Base-by-base conservation (phyloP, 2,329 filamentous ascomycete species). In the Botrytis pseudocinerea region DNA sequence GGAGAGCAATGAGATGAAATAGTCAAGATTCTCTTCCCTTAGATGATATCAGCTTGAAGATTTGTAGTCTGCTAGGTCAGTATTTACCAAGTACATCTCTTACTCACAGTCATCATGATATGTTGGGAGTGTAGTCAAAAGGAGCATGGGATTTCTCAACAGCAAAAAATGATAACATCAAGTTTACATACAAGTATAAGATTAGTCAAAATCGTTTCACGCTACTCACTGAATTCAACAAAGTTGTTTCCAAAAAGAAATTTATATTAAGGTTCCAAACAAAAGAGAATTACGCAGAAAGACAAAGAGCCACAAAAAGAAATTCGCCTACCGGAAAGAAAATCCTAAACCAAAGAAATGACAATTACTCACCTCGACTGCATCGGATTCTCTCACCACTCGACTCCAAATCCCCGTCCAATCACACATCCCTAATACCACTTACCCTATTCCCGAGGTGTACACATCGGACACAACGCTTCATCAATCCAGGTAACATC, bases 41-140 rank as follows among this genome's bases (percentile, higher is more conserved):
- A 1, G 42, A 44, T 10, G 48, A 28, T 12, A 54, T 28, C 12
- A 54, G 16, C 20, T 57, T 57, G 14, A 57, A 57, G 1, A 18
- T 32, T 4, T 57, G 1, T 3, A 2, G 5, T 1, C 51, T 28
- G n/a, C 5, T 3, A 3, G 48, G 25, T 4, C 14, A 4, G 14
- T 54, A 0, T 28, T 28, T 2, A 54, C 3, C 2, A 28, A 18
- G 14, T 18, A 54, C 7, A 2, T 28, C 4, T 16, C 4, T 6
- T 18, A 28, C 28, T 8, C 1, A 54, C n/a, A 28, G 3, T 28
- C 51, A 54, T 18, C 2, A 54, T 28, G 51, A 57, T 9, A 57
- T 57, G 0, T 18, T 14, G 28, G 6, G 6, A 28, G n/a, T 32
- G 4, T 32, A 32, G 32, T 18, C 14, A 57, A 57, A 2, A 3